Conservation (phyloP, 108 stramenopile genomes). For the Cyclotella choctawhatcheeana region DNA sequence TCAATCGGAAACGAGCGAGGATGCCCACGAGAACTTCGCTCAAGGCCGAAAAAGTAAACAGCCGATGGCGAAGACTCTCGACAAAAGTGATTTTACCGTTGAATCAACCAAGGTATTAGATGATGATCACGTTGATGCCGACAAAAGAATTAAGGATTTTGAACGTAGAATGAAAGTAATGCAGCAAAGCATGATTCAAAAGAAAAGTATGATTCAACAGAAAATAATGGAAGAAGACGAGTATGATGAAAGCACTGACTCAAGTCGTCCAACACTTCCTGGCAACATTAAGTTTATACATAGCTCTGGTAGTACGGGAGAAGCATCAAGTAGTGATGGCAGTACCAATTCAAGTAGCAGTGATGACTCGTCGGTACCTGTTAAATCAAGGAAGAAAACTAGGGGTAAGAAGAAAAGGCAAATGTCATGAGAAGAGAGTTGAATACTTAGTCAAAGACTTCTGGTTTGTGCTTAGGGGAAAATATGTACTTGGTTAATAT, state of each 20-base stretch:
- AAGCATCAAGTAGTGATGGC: background rate
- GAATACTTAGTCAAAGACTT: too few species aligned
- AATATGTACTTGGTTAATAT: too few species aligned
- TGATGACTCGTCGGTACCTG: constrained; percentile 4
- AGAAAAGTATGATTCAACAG: too few species aligned
- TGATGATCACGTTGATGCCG: constrained; percentile 1
- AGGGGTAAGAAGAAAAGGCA: background rate
- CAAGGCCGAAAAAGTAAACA: background rate
- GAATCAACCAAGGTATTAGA: background rate
- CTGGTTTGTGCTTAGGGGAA: too few species aligned
- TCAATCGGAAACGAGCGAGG: background rate
- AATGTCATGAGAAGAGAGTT: too few species aligned
- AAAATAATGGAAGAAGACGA: too few species aligned
- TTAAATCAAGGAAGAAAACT: background rate
- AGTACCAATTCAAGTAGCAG: background rate
- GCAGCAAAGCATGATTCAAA: background rate
- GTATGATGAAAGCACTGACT: background rate
- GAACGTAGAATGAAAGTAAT: constrained; percentile 4
- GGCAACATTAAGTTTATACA: background rate
- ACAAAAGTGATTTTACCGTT: background rate
- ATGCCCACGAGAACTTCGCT: background rate
- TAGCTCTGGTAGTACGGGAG: background rate
- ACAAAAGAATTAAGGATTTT: constrained; percentile 11
- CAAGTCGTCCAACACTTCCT: background rate
- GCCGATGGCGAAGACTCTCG: background rate